Evolutionary conservation across 148 eudicot genomes (phyloP), one percentile per base, ranked within the genome.

Genomic region (Vaccinium macrocarpon): DNA sequence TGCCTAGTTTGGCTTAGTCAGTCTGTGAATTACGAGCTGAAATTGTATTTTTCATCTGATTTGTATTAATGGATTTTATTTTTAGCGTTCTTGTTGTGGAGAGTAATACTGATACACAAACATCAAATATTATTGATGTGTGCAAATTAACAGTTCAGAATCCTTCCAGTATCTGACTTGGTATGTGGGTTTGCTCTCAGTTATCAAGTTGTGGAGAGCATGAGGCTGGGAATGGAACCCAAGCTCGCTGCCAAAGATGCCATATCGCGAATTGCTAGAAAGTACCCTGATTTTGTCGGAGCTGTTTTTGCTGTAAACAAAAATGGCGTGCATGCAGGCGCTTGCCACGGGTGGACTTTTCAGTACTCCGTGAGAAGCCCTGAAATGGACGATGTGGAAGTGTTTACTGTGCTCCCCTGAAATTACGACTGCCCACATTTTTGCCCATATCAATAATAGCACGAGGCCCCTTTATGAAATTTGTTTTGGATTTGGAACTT

Each of bases 291-390:
- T 51, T 96, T 96, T 89, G 91, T 96, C 14, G 99, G 99, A 49
- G 99, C 98, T 78, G 88, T 94, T 76, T 93, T 96, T 86, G 94
- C 99, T 0, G 89, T 96, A 19, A 88, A 89, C 84, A 94, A 87
- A 85, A 62, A 89, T 53, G 98, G 99, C 0, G 82, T 83, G 50
- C 99, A 96, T 62, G 98, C 95, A 21, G 99, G 99, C 10, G 99
- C 99, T 48, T 96, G 99, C 88, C 90, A 96, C 84, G 99, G 99
- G 42, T 96, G 99, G 99, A 94, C 98, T n/a, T 96, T 96, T 86
- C 95, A 94, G 49, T 96, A 96, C 89, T 93, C 99, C 0, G 97
- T 96, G 25, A 89, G 93, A 86, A 86, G 90, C 86, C 92, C 93
- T 50, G 84, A 85, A 76, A 92, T 88, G 93, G 87, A 90, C 46